phyloP scores from a whole-genome alignment of 1,284 basidiomycete species.

The Stereum hirsutum region DNA sequence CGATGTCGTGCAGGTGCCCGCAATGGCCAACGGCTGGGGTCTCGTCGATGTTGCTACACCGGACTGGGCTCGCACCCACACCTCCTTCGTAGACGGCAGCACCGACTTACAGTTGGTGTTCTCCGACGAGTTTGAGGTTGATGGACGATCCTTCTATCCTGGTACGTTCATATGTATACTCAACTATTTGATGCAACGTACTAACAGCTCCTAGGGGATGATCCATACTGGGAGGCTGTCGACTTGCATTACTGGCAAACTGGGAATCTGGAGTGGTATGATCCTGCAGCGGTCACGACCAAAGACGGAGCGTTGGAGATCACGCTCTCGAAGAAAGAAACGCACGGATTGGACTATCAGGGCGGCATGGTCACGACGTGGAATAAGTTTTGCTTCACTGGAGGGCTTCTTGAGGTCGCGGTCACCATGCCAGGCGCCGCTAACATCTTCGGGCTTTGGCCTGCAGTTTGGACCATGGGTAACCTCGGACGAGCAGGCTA shows the following conservation, averaged over 20 bases:
- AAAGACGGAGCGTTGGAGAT: conserved; percentile 72
- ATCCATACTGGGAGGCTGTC: conserved; percentile 62
- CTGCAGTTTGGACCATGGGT: conserved; percentile 39
- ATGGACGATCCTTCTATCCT: conserved; percentile 75
- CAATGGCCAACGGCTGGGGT: conserved; percentile 54
- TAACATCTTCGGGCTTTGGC: conserved; percentile 43
- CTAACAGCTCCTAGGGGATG: too few species aligned
- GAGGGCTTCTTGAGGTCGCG: conserved; percentile 63
- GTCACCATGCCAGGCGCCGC: conserved; percentile 79
- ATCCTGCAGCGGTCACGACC: conserved; percentile 78
- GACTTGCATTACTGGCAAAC: conserved; percentile 61
- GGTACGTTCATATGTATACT: too few species aligned
- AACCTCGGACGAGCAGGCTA: conserved; percentile 51
- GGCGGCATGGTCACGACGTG: conserved; percentile 67
- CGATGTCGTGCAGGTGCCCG: conserved; percentile 44
- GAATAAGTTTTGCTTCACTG: conserved; percentile 96
- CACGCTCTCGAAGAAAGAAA: conserved; percentile 56
- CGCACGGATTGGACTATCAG: conserved; percentile 69
- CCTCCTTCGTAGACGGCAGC: conserved; percentile 41
- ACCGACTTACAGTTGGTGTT: conserved; percentile 62
- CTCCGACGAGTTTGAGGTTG: conserved; percentile 84
- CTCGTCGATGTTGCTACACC: conserved; percentile 79
- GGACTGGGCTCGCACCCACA: conserved; percentile 43
- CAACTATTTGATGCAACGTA: too few species aligned
- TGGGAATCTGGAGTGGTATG: conserved; percentile 44